A percentile compares a stretch with the other conserved stretches of the same genome.
Conservation (phyloP, 768 basidiomycete species). For the Pleurotus pulmonarius region DNA sequence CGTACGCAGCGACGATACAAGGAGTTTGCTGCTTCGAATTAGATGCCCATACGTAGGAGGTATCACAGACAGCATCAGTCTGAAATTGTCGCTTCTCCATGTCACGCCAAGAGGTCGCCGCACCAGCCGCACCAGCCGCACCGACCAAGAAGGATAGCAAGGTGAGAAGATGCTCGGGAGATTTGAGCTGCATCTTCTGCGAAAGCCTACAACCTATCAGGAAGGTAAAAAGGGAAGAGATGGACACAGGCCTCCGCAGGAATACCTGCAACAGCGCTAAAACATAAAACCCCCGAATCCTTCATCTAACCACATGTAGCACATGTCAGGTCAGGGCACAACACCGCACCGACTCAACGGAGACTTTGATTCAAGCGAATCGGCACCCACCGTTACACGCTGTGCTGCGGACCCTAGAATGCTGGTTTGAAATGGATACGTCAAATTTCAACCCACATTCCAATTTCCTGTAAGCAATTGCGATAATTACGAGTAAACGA, state of each 20-base stretch:
- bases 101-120: background rate
- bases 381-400: background rate
- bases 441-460: background rate
- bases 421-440: background rate
- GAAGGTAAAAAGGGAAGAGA: background rate
- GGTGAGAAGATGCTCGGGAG: constrained; percentile 5
- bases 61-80: constrained; percentile 9
- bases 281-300: constrained; percentile 5
- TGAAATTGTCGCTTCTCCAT: constrained; percentile 8
- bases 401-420: background rate
- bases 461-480: too few species aligned
- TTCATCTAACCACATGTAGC: constrained; percentile 8
- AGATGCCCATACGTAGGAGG: constrained; percentile 5
- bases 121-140: background rate
- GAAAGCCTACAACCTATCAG: background rate
- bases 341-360: background rate
- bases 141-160: constrained; percentile 1
- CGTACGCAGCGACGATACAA: constrained; percentile 9
- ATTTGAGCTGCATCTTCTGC: background rate
- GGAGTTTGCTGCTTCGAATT: constrained; percentile 9
- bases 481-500: background rate
- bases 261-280: constrained; percentile 1
- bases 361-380: background rate
- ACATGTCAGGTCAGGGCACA: background rate
- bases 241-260: background rate